Evolutionary conservation across 805 yeast species (phyloP).

Genomic region (Ogataea sp.): DNA sequence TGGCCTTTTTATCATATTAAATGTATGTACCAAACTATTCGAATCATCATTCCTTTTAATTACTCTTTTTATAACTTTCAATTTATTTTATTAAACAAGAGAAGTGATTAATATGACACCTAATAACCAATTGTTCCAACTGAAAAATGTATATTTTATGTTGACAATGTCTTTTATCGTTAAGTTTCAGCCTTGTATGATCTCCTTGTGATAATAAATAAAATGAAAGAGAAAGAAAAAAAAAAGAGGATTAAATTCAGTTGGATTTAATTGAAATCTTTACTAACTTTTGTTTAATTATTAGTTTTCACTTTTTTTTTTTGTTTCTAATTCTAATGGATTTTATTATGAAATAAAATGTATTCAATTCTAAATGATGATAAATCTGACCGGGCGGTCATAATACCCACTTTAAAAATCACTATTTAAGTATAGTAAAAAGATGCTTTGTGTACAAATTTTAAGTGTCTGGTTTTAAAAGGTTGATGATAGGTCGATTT

Average conservation of each 20-base stretch:
- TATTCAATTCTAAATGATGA: constrained; percentile 20
- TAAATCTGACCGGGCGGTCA: constrained; percentile 46
- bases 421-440: constrained; percentile 34
- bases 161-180: constrained; percentile 47
- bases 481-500: constrained; percentile 43
- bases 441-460: constrained; percentile 46
- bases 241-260: no score
- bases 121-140: constrained; percentile 54
- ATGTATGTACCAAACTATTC: no score
- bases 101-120: constrained; percentile 39
- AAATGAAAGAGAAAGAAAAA: constrained; percentile 8
- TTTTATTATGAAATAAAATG: neutral
- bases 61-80: no score
- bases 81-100: no score
- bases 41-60: no score
- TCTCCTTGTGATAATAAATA: constrained; percentile 12
- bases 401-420: constrained; percentile 19
- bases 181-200: constrained; percentile 62
- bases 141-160: constrained; percentile 33
- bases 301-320: neutral
- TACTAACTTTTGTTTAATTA: constrained; percentile 8
- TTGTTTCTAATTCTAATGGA: neutral
- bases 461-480: constrained; percentile 33
- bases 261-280: no score
- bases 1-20: no score